These are phyloP conservation scores for Cajanus cajan DNA, from an alignment of 306 rosid species.

Conservation along the genomic window DNA sequence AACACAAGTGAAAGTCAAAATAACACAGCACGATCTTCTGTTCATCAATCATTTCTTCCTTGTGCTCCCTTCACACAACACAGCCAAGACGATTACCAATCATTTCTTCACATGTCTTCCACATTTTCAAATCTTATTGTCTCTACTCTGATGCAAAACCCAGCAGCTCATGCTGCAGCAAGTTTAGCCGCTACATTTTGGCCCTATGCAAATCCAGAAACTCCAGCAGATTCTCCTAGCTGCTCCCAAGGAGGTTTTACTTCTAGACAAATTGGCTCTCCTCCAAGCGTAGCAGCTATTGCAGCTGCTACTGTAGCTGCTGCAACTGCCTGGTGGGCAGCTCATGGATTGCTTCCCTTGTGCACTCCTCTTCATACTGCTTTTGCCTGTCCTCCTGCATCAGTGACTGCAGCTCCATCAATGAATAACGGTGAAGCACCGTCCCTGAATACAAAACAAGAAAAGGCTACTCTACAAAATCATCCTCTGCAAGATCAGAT, in stretches of 20 bases:
- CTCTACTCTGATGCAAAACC: slow-evolving; percentile 82
- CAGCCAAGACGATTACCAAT: slow-evolving; percentile 52
- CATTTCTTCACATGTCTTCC: slow-evolving; percentile 69
- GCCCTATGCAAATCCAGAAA: slow-evolving; percentile 63
- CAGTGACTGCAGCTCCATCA: slow-evolving; percentile 47
- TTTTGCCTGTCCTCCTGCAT: slow-evolving; percentile 55
- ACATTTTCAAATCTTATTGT: slow-evolving; percentile 71
- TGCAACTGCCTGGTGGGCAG: slow-evolving; percentile 97
- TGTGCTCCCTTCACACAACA: slow-evolving; percentile 60
- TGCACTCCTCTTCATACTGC: slow-evolving; percentile 74
- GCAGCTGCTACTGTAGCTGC: slow-evolving; percentile 92
- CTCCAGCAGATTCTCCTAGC: slow-evolving; percentile 51
- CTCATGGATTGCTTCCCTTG: slow-evolving; percentile 87
- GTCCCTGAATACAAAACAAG: slow-evolving; percentile 41
- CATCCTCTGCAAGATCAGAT: slow-evolving; percentile 53
- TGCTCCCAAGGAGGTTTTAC: slow-evolving; percentile 55
- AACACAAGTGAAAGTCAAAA: slow-evolving; percentile 58
- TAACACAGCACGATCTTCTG: slow-evolving; percentile 53
- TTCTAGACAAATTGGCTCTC: slow-evolving; percentile 52
- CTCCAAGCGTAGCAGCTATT: slow-evolving; percentile 77
- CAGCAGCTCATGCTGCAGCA: slow-evolving; percentile 92
- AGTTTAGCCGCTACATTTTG: slow-evolving; percentile 80
- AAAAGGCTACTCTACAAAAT: slow-evolving; percentile 46
- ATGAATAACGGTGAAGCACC: slow-evolving; percentile 48
- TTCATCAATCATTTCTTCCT: slow-evolving; percentile 66